Base-by-base conservation (phyloP, 306 rosid genomes). In the Cotoneaster glaucophyllus region DNA sequence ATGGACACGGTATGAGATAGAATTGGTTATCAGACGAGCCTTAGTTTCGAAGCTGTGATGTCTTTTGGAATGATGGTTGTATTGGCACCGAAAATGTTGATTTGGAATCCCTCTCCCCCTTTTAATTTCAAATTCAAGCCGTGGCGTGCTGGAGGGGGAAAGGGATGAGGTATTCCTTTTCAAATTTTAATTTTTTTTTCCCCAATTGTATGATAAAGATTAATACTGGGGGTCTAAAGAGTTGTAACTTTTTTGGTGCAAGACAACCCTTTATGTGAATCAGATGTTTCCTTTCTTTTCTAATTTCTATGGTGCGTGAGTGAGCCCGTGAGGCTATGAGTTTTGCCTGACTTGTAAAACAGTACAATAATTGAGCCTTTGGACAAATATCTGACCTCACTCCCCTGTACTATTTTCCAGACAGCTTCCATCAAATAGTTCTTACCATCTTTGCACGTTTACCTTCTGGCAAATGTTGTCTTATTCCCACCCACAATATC, bases 391-490 rank as follows among this genome's bases (percentile, higher is more conserved):
- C 79, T 43, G 74, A 65, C 81, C 29, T n/a, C 32, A 67, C 74
- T 56, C 48, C 69, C 41, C 73, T 32, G 61, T 53, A 57, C 79
- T 82, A 32, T 78, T 77, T 73, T 67, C 69, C 67, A 65, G 81
- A 83, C 89, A 79, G 75, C 48, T 81, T 81, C 74, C 77, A 76
- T 80, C 83, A 76, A 76, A 28, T 78, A 74, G 77, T 69, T 81
- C 79, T 44, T 48, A 59, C 69, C 66, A 82, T 83, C 72, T 78
- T 79, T 81, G 75, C 82, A 78, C 74, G 87, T 79, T 87, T 81
- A 82, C 85, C 77, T 74, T 50, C 81, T 81, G 82, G 81, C 88
- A 67, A 4, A 69, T 76, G 78, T 82, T 71, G 85, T 78, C 79
- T 71, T 84, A 66, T 71, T 87, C 54, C 54, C 73, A 79, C 81